Conservation (phyloP, 176 grass and related monocot species). For the Phyllostachys edulis region DNA sequence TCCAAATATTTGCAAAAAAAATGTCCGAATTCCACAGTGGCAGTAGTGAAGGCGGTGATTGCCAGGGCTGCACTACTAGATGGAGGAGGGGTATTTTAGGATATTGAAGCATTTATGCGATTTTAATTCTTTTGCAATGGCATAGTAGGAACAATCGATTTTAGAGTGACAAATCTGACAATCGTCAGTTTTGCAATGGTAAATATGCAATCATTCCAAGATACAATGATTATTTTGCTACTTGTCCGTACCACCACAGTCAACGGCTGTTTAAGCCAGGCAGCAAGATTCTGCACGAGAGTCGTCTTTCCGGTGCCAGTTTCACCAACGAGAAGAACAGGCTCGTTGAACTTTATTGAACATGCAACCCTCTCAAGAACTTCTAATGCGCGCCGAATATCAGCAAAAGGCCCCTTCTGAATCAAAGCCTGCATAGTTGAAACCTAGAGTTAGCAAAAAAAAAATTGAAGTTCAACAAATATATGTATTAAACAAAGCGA, state of each 20-base stretch:
- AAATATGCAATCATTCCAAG: constrained; percentile 12
- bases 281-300: constrained; percentile 80
- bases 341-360: constrained; percentile 85
- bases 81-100: too few species aligned
- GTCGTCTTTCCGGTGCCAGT: constrained; percentile 98
- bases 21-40: not conserved
- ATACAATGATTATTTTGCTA: not conserved
- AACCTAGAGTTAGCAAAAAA: constrained; percentile 24
- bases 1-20: constrained; percentile 1
- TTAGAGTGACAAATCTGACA: not conserved
- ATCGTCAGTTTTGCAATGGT: not conserved
- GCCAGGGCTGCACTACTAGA: too few species aligned
- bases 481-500: not conserved
- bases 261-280: constrained; percentile 69
- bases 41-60: not conserved
- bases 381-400: constrained; percentile 62
- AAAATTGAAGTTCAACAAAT: not conserved
- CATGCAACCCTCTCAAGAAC: constrained; percentile 82
- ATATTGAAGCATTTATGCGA: not conserved
- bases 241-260: constrained; percentile 76
- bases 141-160: constrained; percentile 6
- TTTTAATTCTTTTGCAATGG: not conserved
- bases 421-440: constrained; percentile 43
- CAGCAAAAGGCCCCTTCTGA: constrained; percentile 75
- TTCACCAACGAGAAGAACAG: constrained; percentile 97